Conservation (phyloP, 345 rosid species). For the Adansonia digitata region DNA sequence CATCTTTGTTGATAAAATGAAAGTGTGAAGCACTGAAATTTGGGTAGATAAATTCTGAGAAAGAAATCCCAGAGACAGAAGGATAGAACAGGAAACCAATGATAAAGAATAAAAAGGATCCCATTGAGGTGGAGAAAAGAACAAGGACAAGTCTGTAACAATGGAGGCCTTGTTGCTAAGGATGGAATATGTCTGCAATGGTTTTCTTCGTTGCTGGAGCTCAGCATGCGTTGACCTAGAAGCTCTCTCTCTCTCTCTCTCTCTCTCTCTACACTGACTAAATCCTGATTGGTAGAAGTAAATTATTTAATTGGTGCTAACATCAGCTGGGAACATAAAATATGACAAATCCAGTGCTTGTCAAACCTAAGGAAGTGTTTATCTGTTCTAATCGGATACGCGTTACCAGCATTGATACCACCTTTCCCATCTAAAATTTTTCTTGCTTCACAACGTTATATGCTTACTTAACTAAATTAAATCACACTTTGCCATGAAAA, state of each 20-base stretch:
- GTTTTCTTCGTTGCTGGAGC: background rate
- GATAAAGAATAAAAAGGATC: constrained; percentile 24
- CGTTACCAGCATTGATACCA: background rate
- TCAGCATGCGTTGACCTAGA: background rate
- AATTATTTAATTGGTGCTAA: constrained; percentile 15
- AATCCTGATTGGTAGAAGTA: constrained; percentile 22
- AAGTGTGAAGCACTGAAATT: constrained; percentile 64
- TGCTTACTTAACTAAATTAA: background rate
- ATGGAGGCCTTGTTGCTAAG: constrained; percentile 6
- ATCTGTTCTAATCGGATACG: background rate
- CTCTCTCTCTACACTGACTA: constrained; percentile 11
- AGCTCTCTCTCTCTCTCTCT: constrained; percentile 12
- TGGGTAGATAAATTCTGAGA: constrained; percentile 47
- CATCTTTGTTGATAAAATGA: constrained; percentile 39
- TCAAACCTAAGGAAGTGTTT: constrained; percentile 1
- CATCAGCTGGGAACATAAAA: constrained; percentile 17
- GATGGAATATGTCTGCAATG: background rate
- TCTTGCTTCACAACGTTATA: background rate
- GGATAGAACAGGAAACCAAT: constrained; percentile 32
- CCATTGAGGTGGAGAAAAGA: constrained; percentile 39
- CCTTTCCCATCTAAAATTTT: background rate
- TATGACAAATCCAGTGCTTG: background rate
- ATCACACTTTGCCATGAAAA: background rate
- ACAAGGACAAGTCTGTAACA: background rate
- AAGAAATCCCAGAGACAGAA: constrained; percentile 33